Conservation (phyloP, 768 basidiomycete species). For the Trametes cubensis region DNA sequence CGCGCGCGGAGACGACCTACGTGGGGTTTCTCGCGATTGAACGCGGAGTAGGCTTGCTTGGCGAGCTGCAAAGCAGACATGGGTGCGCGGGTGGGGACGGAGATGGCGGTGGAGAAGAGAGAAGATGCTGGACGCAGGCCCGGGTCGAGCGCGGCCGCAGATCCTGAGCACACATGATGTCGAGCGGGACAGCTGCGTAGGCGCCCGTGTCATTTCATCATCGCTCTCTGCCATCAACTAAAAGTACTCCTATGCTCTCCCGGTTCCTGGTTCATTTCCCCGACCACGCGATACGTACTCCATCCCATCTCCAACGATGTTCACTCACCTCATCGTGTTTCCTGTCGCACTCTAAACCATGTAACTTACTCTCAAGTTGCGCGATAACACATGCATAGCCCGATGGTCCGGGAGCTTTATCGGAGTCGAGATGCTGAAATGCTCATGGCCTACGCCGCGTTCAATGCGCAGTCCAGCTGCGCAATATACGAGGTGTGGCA, state of each 20-base stretch:
- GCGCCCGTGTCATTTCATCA: constrained; percentile 7
- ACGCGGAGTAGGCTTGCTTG: constrained; percentile 65
- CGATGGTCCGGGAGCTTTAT: too few species aligned
- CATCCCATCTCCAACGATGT: background rate
- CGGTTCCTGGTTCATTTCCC: constrained; percentile 7
- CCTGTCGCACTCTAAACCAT: too few species aligned
- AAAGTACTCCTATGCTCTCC: background rate
- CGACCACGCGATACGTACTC: constrained; percentile 1
- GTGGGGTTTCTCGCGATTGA: constrained; percentile 76
- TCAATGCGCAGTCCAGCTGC: too few species aligned
- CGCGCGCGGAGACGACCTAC: constrained; percentile 40
- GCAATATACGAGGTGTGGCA: too few species aligned
- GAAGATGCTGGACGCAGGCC: constrained; percentile 1
- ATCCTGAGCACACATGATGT: constrained; percentile 16
- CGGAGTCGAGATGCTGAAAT: too few species aligned
- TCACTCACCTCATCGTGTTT: too few species aligned
- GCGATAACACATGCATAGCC: too few species aligned
- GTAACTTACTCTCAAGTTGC: too few species aligned
- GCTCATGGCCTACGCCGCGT: too few species aligned
- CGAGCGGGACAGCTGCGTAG: background rate
- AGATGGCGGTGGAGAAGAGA: constrained; percentile 10
- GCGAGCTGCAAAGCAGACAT: constrained; percentile 47
- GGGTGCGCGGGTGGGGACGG: constrained; percentile 12
- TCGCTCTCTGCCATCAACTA: background rate
- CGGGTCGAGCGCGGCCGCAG: constrained; percentile 11